Evolutionary conservation across 1,139 yeast genomes (phyloP), one percentile per base, ranked within the genome.

Genomic region (Taphrina sp.): DNA sequence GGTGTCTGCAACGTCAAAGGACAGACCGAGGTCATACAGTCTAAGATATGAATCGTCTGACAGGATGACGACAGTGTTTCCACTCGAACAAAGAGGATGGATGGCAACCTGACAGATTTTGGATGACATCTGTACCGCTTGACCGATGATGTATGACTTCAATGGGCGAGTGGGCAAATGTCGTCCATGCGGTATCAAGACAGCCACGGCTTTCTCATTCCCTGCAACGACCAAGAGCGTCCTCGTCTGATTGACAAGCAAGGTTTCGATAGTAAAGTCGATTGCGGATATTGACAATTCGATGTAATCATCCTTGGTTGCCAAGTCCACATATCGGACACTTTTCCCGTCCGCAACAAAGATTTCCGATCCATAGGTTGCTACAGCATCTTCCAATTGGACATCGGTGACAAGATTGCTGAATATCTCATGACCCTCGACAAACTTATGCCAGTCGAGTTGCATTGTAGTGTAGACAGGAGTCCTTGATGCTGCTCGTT

Each of bases 291-390:
- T 35, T n/a, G 35, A 42, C 5, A 44, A 33, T 28, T 44, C 49
- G 28, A 43, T 33, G 31, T 34, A 35, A 19, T 42, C 36, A 4
- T 39, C 24, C 39, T 47, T 33, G 5, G 26, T 26, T 10, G 47
- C 22, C 8, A 49, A 23, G 41, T 58, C 60, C 16, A 51, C 29
- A 28, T 52, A 52, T 22, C 60, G 54, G 22, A 58, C 47, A 7
- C 19, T 42, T 16, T 29, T n/a, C n/a, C 49, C 51, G 29, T 46
- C 23, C 16, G 60, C 60, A 12, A 58, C 41, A 19, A 57, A 58
- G 29, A 58, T 26, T 28, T 57, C 59, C 14, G 59, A 31, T 3
- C 49, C 51, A 10, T 39, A n/a, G n/a, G n/a, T n/a, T n/a, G n/a
- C n/a, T n/a, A n/a, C n/a, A n/a, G n/a, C n/a, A n/a, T n/a, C n/a